phyloP scores from a whole-genome alignment of 2,329 filamentous ascomycete species.

The Cytospora mali region DNA sequence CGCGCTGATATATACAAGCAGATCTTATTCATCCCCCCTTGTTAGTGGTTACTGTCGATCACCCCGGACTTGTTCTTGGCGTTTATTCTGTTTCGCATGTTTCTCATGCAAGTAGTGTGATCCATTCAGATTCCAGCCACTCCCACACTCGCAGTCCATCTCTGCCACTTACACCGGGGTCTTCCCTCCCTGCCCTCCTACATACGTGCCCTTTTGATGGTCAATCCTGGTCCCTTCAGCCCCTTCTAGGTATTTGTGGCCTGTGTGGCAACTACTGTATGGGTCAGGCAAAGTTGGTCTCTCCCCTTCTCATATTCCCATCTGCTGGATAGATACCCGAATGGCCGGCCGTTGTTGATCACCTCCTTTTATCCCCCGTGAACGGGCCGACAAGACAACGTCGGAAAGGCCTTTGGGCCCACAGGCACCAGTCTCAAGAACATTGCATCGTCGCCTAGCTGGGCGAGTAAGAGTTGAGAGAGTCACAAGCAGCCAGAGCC shows the following conservation, averaged over 20 bases:
- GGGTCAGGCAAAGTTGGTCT: not conserved
- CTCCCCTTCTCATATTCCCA: not conserved
- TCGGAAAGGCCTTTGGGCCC: not conserved
- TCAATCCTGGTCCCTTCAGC: not conserved
- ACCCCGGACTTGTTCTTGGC: constrained; percentile 19
- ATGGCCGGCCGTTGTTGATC: not conserved
- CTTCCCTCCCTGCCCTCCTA: too few relatives aligned
- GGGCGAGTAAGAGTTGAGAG: constrained; percentile 22
- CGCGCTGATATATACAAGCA: constrained; percentile 7
- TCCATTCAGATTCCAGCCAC: constrained; percentile 17
- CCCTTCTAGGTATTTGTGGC: not conserved
- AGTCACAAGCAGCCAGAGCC: constrained; percentile 7
- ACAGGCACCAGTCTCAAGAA: constrained; percentile 12
- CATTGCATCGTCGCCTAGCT: constrained; percentile 25
- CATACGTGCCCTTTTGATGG: too few relatives aligned
- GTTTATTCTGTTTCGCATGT: constrained; percentile 15
- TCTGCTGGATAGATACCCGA: not conserved
- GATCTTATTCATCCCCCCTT: constrained; percentile 20
- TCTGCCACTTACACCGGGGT: not conserved
- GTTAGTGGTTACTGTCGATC: constrained; percentile 20
- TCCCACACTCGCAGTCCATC: constrained; percentile 8
- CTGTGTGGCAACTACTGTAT: too few relatives aligned
- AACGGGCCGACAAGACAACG: constrained; percentile 16
- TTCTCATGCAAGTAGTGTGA: constrained; percentile 13
- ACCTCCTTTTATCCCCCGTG: not conserved